Base-by-base conservation (phyloP, 2,329 filamentous ascomycete species). In the Triangularia verruculosa region DNA sequence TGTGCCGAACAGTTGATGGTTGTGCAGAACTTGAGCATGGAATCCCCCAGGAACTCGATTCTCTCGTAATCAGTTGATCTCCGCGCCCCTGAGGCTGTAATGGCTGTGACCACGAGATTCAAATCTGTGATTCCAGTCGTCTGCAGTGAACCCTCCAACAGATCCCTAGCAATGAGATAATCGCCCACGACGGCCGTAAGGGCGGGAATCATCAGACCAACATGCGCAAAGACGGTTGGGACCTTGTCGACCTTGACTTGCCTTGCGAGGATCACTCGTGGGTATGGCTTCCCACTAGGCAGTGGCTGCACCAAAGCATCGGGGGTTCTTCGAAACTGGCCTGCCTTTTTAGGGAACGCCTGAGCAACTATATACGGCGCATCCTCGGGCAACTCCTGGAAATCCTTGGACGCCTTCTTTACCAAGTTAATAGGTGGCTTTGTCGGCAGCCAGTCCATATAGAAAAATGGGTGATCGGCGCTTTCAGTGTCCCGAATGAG, bases 41-140 rank as follows among this genome's bases (percentile, higher is more conserved):
- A 87, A 71, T 98, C 94, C 0, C 95, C 95, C 0, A 97, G 78
- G 69, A 96, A 96, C 73, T 98, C 95, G 0, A 96, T 79, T 2
- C 90, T 82, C 70, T 98, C 90, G 72, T 97, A 97, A 67, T 97
- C 84, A 0, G 81, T 82, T 1, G 78, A 74, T 56, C 88, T 86
- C 2, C 75, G 72, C 0, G 91, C 86, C 1, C 80, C 80, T 0
- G 88, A 85, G 0, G 91, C 80, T 58, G 84, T 90, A 57, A 96
- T 88, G 1, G 93, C 92, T 9, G 86, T 87, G 1, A 87, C 73
- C 0, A 96, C 72, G 32, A 89, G 77, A 0, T 78, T 75, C 2
- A 85, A 67, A 66, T 89, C 75, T 0, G 74, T 74, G 34, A 94
- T 83, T 0, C 73, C 71, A 0, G 92, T 75, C 1, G 78, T 73